Base-by-base conservation (phyloP, 2,329 filamentous ascomycete species). In the Alternaria sp. region DNA sequence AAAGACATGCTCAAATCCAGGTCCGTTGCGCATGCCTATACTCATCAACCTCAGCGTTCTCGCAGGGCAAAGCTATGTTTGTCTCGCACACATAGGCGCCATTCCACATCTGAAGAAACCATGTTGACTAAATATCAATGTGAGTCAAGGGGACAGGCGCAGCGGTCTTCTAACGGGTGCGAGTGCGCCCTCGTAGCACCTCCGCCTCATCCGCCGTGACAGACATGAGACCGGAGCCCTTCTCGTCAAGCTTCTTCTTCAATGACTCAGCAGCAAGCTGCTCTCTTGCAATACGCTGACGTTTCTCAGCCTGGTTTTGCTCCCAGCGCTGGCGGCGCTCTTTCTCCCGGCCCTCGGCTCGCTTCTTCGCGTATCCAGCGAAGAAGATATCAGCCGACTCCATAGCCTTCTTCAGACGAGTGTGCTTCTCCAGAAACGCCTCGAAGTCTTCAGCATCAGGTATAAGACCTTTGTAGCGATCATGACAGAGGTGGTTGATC, bases 401-500 rank as follows among this genome's bases (percentile, higher is more conserved):
- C 52, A 67, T 65, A 7, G 57, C 54, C 3, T 41, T 30, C 16
- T 44, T 46, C 1, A 67, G 5, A 20, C 38, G 34, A 6, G 48
- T 43, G 28, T 66, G 60, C 22, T 59, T 27, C 18, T 46, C 51
- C 3, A 62, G 25, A 32, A 60, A 65, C 1, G 16, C 45, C 6
- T 20, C 44, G 18, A 68, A 68, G 5, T 49, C 48, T 27, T 63
- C 52, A 8, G 51, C 10, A 36, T 68, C 59, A 3, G 59, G 61
- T 8, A 66, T 53, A 1, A 49, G 30, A 7, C 38, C 20, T 20
- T 53, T 49, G 44, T 54, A 28, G 18, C 60, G 65, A 3, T 46
- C 34, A 28, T 65, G 44, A 18, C 50, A 49, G 5, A 70, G 60
- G 34, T 59, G 53, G 25, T 70, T 68, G 22, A 70, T 57, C 60